Evolutionary conservation across 139 green algal species (phyloP), one percentile per base, ranked within the genome.

Genomic region (Tetradesmus obliquus): DNA sequence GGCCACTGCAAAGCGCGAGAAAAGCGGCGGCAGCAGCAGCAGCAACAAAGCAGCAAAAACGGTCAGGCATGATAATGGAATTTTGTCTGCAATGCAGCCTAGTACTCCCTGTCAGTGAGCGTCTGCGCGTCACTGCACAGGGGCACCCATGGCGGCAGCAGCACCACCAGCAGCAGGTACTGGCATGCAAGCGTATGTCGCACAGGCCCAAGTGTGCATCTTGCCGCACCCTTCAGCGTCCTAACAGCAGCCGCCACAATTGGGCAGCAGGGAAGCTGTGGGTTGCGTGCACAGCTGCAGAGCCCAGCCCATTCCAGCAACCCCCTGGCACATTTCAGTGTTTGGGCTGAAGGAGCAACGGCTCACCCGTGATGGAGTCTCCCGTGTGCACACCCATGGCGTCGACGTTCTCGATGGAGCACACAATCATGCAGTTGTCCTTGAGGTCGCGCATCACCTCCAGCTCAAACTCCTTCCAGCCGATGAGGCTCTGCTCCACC

Each of bases 391-490:
- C 98, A 79, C 98, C 98, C 98, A 99, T 99, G 91, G 98, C 98
- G 96, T 99, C 98, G 45, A 99, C 97, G 93, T 99, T 99, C 95
- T 99, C 98, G 91, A 99, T 99, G 90, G 97, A 99, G 96, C 98
- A 99, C 90, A 99, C 98, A 93, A 99, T 99, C 92, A 99, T 97
- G 15, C 98, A 96, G 95, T 99, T 99, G 97, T 99, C 98, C 22
- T 96, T 97, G 85, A 99, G 92, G 96, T 99, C 98, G 69, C 98
- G 97, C 98, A 99, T 99, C 55, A 99, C 94, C 95, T 99, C 97
- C 91, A 98, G 94, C 95, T 98, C 96, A 91, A 94, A 98, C 90
- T 99, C 98, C 96, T 99, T 99, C 98, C 98, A 99, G 58, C 98
- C 98, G 84, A 99, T 96, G 79, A 99, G 95, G 53, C 94, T 98